These are phyloP conservation scores for Solanum tarapatanum DNA, from an alignment of 257 asterid species.

Conservation along the genomic window DNA sequence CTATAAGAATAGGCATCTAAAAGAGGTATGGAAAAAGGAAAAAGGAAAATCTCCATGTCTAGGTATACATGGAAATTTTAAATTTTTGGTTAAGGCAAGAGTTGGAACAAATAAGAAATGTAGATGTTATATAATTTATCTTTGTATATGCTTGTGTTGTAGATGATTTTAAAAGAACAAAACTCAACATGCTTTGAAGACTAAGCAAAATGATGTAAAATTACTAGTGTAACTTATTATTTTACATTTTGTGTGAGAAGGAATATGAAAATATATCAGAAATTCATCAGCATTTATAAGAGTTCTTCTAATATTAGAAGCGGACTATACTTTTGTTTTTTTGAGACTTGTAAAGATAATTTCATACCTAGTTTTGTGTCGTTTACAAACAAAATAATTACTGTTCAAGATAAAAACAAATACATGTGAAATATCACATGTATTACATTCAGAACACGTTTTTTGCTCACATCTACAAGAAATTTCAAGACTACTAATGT, in stretches of 20 bases:
- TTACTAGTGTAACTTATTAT: not conserved
- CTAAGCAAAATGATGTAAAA: not conserved
- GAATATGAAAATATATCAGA: not conserved
- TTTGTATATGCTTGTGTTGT: not conserved
- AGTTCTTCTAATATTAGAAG: not conserved
- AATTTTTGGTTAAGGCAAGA: not conserved
- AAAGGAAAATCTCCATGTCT: not conserved
- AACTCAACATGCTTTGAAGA: not conserved
- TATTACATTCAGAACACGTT: not conserved
- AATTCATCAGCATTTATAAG: not conserved
- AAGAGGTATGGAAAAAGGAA: not conserved
- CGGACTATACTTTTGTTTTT: not conserved
- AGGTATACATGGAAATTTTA: not conserved
- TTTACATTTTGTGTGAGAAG: not conserved
- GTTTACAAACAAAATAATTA: too few species aligned
- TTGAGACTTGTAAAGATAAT: not conserved
- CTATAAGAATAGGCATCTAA: not conserved
- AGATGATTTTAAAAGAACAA: not conserved
- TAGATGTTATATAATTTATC: not conserved
- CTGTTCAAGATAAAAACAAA: not conserved
- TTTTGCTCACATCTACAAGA: not conserved
- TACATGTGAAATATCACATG: not conserved
- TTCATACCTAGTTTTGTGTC: not conserved
- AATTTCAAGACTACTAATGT: not conserved
- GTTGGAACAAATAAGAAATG: not conserved